These are phyloP conservation scores for Osmozyma mogii DNA, from an alignment of 805 yeast genomes.

Conservation along the genomic window DNA sequence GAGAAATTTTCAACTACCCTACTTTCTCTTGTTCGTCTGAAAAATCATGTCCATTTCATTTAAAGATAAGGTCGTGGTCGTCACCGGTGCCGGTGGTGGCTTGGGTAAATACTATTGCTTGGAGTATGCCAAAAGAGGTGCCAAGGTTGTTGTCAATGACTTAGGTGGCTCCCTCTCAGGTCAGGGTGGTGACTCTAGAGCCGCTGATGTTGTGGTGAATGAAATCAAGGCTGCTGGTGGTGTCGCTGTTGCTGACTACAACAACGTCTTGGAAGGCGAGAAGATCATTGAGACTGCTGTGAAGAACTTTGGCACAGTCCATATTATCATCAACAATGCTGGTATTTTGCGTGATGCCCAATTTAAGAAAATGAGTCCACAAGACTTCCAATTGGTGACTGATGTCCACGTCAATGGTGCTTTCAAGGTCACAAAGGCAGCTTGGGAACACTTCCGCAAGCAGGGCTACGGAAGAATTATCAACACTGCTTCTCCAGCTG, in stretches of 20 bases:
- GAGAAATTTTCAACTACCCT: background rate
- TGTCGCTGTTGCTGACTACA: slow-evolving; percentile 86
- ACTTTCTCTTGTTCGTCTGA: background rate
- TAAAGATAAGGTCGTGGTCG: slow-evolving; percentile 80
- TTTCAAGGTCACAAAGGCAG: slow-evolving; percentile 74
- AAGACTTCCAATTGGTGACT: slow-evolving; percentile 70
- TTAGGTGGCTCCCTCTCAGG: slow-evolving; percentile 81
- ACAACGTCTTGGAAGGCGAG: slow-evolving; percentile 80
- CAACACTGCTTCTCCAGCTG: slow-evolving; percentile 97
- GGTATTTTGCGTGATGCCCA: slow-evolving; percentile 88
- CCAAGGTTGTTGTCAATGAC: slow-evolving; percentile 92
- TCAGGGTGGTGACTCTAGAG: slow-evolving; percentile 56
- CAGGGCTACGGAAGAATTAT: slow-evolving; percentile 85
- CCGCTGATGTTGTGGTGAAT: slow-evolving; percentile 84
- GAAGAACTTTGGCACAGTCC: slow-evolving; percentile 80
- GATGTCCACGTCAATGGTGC: slow-evolving; percentile 91
- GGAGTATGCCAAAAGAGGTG: slow-evolving; percentile 84
- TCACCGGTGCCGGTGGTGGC: slow-evolving; percentile 98
- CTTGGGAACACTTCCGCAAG: slow-evolving; percentile 83
- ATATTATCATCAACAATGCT: slow-evolving; percentile 86
- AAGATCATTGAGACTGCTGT: slow-evolving; percentile 81
- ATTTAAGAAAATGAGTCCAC: slow-evolving; percentile 76
- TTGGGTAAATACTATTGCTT: slow-evolving; percentile 84
- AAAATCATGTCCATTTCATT: slow-evolving; percentile 29
- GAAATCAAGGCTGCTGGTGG: slow-evolving; percentile 77